Base-by-base conservation (phyloP, 1,284 basidiomycete genomes). In the Apiotrichum gracile region DNA sequence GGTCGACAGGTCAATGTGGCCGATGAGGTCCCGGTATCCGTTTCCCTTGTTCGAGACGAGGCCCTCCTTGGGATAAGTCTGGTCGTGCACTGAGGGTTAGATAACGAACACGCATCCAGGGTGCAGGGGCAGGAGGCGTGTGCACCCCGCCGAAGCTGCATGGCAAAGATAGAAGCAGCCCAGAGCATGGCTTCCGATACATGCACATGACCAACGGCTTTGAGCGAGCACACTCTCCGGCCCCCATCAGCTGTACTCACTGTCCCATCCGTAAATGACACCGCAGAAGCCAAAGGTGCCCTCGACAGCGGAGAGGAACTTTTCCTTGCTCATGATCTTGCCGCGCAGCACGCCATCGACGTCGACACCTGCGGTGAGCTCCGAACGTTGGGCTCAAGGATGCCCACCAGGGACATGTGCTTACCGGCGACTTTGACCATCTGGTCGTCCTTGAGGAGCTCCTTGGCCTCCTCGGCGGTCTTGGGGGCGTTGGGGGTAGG, bases 271-370 rank as follows among this genome's bases (percentile, higher is more conserved):
- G 40, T 75, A 96, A 47, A 94, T 83, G 48, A 94, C 89, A 61
- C 87, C 88, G 75, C 89, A 92, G 77, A 94, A 96, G 4, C 89
- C 89, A 70, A 94, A 93, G 54, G 86, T 83, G 4, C 84, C 82
- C 54, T 85, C 83, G n/a, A 81, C 87, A 0, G 88, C 85, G 45
- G 85, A 86, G 27, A 97, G 70, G 68, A 98, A 96, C 76, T 98
- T 98, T 50, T 85, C 80, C 76, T 89, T 96, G 27, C 87, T 88
- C 87, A 96, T 91, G 73, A 87, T 87, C 76, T 97, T 97, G 44
- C 93, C 93, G 44, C 93, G 81, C 16, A 97, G 80, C 19, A 97
- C 84, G 34, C 94, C 94, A 73, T 98, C 94, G 43, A 93, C 89
- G 37, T 71, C 74, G 54, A 75, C 60, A 33, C 73, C 74, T 76